phyloP scores from a whole-genome alignment of 306 rosid genomes.

The Myrica gale region DNA sequence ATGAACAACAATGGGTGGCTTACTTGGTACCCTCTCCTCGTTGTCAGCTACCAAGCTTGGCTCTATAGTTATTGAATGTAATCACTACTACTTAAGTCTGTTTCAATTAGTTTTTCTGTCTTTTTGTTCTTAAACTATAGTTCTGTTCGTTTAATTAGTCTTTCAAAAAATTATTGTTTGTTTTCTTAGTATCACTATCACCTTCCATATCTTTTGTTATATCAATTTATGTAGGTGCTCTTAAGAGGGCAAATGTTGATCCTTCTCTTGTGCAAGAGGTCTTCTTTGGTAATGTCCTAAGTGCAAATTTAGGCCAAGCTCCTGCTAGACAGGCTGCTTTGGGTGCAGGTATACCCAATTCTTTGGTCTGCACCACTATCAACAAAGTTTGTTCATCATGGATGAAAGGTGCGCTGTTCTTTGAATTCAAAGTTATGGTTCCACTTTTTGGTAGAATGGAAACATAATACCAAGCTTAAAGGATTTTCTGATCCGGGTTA shows the following conservation, averaged over 20 bases:
- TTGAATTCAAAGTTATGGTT: constrained; percentile 8
- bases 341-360: constrained; percentile 80
- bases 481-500: background rate
- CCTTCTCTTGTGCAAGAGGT: constrained; percentile 91
- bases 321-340: constrained; percentile 94
- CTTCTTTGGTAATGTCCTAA: constrained; percentile 86
- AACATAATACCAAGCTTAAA: background rate
- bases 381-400: constrained; percentile 94
- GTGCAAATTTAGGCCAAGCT: constrained; percentile 96
- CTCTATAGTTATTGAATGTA: constrained; percentile 65
- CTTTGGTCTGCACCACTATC: constrained; percentile 82
- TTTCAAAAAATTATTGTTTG: constrained; percentile 1
- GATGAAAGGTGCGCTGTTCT: constrained; percentile 59
- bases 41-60: constrained; percentile 85
- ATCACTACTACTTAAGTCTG: background rate
- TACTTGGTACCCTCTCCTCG: constrained; percentile 79
- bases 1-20: constrained; percentile 81
- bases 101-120: background rate
- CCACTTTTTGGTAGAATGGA: background rate
- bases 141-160: background rate
- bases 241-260: constrained; percentile 73
- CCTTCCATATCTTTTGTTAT: background rate
- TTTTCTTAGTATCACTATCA: constrained; percentile 9
- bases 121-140: background rate
- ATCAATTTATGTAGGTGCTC: constrained; percentile 61